A percentile compares a stretch with the other conserved stretches of the same genome.
Evolutionary conservation across 345 rosid species (phyloP).

Genomic region (Hypericum perforatum): DNA sequence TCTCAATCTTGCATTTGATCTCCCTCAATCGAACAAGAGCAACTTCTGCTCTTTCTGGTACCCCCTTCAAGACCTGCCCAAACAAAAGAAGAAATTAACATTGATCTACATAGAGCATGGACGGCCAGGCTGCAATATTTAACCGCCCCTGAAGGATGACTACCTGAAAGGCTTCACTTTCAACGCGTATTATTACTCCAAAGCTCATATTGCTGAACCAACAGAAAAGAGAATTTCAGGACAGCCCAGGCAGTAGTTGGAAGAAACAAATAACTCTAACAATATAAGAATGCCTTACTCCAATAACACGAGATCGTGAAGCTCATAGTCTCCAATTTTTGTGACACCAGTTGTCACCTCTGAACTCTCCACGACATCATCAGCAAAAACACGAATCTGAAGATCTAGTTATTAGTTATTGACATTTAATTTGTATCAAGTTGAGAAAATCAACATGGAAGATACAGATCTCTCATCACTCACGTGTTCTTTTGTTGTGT

Average conservation of each 20-base stretch:
- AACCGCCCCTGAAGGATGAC: neutral
- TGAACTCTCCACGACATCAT: conserved; percentile 92
- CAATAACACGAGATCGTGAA: conserved; percentile 84
- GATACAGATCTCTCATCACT: conserved; percentile 35
- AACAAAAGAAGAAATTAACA: neutral
- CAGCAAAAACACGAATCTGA: conserved; percentile 86
- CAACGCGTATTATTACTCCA: conserved; percentile 91
- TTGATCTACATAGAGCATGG: no score
- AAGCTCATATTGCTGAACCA: conserved; percentile 72
- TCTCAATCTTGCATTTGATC: conserved; percentile 82
- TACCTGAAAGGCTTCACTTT: conserved; percentile 92
- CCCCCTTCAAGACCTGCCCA: conserved; percentile 76
- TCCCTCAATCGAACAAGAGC: conserved; percentile 80
- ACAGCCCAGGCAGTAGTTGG: neutral
- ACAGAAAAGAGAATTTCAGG: conserved; percentile 14
- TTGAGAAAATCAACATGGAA: neutral
- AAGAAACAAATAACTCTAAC: conserved; percentile 1
- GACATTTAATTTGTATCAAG: no score
- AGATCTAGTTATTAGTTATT: neutral
- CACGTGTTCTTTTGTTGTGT: conserved; percentile 92
- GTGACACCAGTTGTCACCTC: conserved; percentile 91
- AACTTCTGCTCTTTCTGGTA: conserved; percentile 87
- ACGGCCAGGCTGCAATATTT: no score
- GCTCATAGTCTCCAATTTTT: conserved; percentile 85
- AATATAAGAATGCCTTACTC: conserved; percentile 46